These are phyloP conservation scores for Sanghuangporus baumii DNA, from an alignment of 1,284 basidiomycete genomes.

Conservation along the genomic window DNA sequence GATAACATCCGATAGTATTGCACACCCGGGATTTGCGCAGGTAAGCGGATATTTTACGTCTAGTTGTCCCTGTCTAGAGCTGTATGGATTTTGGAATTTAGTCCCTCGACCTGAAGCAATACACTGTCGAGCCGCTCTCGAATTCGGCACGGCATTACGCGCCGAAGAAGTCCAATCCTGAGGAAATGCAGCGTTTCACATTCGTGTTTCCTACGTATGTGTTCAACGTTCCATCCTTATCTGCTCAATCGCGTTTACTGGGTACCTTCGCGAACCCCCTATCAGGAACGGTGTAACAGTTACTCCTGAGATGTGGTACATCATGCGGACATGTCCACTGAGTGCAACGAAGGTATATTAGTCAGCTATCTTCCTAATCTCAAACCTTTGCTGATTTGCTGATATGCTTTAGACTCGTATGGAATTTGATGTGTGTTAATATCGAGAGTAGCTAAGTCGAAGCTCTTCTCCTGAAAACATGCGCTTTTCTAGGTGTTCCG, in stretches of 20 bases:
- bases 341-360: conserved; percentile 19
- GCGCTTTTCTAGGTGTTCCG: conserved; percentile 17
- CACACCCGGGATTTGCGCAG: conserved; percentile 24
- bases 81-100: conserved; percentile 1
- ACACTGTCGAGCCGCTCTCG: conserved; percentile 21
- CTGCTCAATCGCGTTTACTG: background rate
- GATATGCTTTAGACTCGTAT: conserved; percentile 7
- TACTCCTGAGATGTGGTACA: conserved; percentile 23
- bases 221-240: background rate
- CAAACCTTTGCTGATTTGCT: background rate
- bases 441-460: background rate
- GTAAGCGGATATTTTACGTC: background rate
- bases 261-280: background rate
- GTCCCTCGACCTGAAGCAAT: conserved; percentile 22
- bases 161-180: conserved; percentile 13
- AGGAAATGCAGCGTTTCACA: conserved; percentile 19
- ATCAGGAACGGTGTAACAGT: conserved; percentile 18
- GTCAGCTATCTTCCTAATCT: background rate
- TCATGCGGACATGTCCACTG: conserved; percentile 21
- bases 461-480: background rate
- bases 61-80: background rate
- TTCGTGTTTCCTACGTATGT: conserved; percentile 22
- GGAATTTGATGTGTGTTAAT: conserved; percentile 14
- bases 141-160: conserved; percentile 21
- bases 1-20: conserved; percentile 12